Evolutionary conservation across 805 yeast genomes (phyloP).

Genomic region (Cyberlindnera petersonii): DNA sequence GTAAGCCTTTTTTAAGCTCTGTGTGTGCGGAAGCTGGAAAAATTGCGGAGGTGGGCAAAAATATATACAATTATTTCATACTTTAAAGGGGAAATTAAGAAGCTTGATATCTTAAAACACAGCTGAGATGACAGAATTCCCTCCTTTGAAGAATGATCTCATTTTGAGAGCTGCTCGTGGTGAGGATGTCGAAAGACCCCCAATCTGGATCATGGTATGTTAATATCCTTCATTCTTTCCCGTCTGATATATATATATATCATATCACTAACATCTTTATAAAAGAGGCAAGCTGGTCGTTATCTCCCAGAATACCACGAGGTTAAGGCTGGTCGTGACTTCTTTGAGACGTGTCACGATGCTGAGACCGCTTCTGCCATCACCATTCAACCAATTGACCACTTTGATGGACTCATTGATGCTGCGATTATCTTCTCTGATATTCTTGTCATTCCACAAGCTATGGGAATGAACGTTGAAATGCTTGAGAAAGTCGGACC

Average conservation of each 20-base stretch:
- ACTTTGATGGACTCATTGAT: constrained; percentile 83
- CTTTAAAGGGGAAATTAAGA: background rate
- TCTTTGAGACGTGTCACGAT: constrained; percentile 92
- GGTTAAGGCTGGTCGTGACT: constrained; percentile 81
- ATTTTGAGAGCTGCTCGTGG: constrained; percentile 89
- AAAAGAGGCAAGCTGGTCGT: constrained; percentile 85
- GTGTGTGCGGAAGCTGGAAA: too few species aligned
- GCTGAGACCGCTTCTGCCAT: constrained; percentile 91
- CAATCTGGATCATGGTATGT: constrained; percentile 86
- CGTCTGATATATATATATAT: background rate
- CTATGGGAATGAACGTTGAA: constrained; percentile 92
- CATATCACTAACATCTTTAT: constrained; percentile 25
- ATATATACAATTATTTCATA: too few species aligned
- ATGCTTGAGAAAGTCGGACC: constrained; percentile 97
- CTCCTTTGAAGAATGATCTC: constrained; percentile 83
- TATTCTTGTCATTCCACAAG: constrained; percentile 94
- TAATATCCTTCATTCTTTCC: background rate
- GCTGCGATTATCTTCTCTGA: constrained; percentile 97
- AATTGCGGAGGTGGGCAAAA: too few species aligned
- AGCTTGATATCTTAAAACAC: background rate
- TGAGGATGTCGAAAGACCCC: constrained; percentile 92
- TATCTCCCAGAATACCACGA: constrained; percentile 87
- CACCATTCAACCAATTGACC: constrained; percentile 93
- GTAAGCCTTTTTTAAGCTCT: too few species aligned
- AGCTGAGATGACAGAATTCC: constrained; percentile 42